Base-by-base conservation (phyloP, 805 yeast genomes). In the Kuraishia ogatae region DNA sequence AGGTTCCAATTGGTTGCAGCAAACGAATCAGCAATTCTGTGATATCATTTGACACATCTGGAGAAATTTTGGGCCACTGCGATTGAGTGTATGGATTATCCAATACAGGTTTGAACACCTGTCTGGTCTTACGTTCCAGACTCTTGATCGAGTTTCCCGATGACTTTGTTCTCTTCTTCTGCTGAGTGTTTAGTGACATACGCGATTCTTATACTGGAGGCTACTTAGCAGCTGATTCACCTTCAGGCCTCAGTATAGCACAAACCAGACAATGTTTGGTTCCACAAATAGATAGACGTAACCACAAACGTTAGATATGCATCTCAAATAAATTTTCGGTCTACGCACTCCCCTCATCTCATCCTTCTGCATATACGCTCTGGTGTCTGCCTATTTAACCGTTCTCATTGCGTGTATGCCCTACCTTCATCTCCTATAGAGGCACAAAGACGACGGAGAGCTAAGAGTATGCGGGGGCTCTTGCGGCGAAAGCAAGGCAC, bases 101-200 rank as follows among this genome's bases (percentile, higher is more conserved):
- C 21, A 85, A 69, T 1, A 85, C 69, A 0, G 91, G 89, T 65
- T 81, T 84, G 67, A 81, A 82, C 7, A 84, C 81, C 58, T 82
- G 84, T 58, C 77, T 74, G 54, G 79, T 71, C 63, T 75, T 77
- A 58, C 71, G 70, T 53, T 83, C 86, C 1, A 75, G 57, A 22
- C 75, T 77, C 58, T 78, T 81, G 15, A 83, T 54, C 0, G 85
- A 80, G 28, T 23, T 50, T 17, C 51, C 24, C 8, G 51, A 29
- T 2, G 51, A 19, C 17, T 15, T 46, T 11, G 28, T 5, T 21
- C 11, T 7, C 10, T 52, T 53, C 49, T 22, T 48, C 29, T 26
- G 22, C 24, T 24, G 24, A 23, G 29, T 19, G 8, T 48, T 47
- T 21, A 21, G 19, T 10, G 48, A 28, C 51, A 49, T 49, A 5